Evolutionary conservation across 805 yeast species (phyloP), one percentile per base, ranked within the genome.

Genomic region (Scheffersomyces lignosus): DNA sequence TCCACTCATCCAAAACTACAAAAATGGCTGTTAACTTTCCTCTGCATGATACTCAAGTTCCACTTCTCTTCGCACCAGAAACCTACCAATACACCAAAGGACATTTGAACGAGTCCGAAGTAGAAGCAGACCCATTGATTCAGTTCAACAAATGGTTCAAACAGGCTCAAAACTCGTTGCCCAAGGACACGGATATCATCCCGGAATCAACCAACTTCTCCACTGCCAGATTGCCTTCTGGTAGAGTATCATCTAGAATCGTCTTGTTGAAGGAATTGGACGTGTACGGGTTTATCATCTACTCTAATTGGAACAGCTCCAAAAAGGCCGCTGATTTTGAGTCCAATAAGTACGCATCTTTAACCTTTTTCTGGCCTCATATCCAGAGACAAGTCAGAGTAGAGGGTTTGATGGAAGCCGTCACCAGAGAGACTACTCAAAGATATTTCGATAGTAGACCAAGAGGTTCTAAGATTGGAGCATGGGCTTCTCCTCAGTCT

Each of bases 401-500:
- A 6, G 98, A 93, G 60, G 99, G 99, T 22, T 47, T 66, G 7
- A 80, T 87, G 48, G 95, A 86, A 60, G 76, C 73, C 43, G 85
- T 90, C 29, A 70, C 79, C 18, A 70, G 81, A 40, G 90, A 85
- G 50, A 87, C 84, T 20, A 77, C 87, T 4, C 80, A 83, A 49
- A 71, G 82, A 33, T 93, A 93, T 63, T 93, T 79, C 63, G 74
- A 77, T 34, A 83, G 96, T 0, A 76, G 99, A 56, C 99, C 99
- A 26, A 73, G 96, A 40, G 97, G 95, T 5, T 85, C 96, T 20
- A 81, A 85, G 56, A 80, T 93, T 43, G 98, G 99, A 20, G 99
- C 99, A 0, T 90, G 96, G 96, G 85, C 97, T 0, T 83, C 95
- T 18, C 95, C 95, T 3, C 99, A 93, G 69, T 79, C 90, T 23